Evolutionary conservation across 2,329 filamentous ascomycete genomes (phyloP).

Genomic region (Alternaria infectoria): DNA sequence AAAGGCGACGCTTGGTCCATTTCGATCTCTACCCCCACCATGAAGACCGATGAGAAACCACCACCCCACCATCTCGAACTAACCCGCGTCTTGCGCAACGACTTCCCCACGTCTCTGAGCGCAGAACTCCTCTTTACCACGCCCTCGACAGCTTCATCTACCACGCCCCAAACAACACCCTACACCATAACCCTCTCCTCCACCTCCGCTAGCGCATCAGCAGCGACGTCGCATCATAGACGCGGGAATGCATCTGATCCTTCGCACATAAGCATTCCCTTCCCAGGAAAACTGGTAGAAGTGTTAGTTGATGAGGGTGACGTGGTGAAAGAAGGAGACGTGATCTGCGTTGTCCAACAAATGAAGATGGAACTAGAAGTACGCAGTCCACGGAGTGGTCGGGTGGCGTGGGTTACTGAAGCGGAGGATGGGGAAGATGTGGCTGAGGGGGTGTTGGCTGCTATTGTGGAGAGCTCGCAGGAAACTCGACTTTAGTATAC

Average conservation of each 20-base stretch:
- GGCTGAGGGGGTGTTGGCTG: slow-evolving; percentile 61
- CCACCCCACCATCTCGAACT: slow-evolving; percentile 61
- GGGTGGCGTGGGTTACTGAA: slow-evolving; percentile 59
- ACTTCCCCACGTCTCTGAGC: slow-evolving; percentile 63
- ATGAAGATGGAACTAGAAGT: slow-evolving; percentile 76
- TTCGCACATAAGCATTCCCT: slow-evolving; percentile 61
- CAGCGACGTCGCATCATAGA: slow-evolving; percentile 52
- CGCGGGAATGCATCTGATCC: slow-evolving; percentile 59
- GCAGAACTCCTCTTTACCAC: slow-evolving; percentile 62
- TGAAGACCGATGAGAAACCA: slow-evolving; percentile 1
- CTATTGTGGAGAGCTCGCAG: slow-evolving; percentile 51
- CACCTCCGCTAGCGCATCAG: slow-evolving; percentile 52
- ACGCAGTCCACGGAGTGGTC: slow-evolving; percentile 56
- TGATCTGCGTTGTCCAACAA: slow-evolving; percentile 66
- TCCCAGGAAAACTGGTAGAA: slow-evolving; percentile 66
- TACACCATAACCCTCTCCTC: slow-evolving; percentile 56
- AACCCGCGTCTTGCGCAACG: slow-evolving; percentile 62
- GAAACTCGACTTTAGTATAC: slow-evolving; percentile 16
- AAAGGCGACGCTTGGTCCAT: slow-evolving; percentile 67
- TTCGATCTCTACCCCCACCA: slow-evolving; percentile 48
- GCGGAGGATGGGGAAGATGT: slow-evolving; percentile 63
- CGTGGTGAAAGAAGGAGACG: slow-evolving; percentile 59
- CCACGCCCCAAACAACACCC: slow-evolving; percentile 38
- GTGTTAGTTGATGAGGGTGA: slow-evolving; percentile 63
- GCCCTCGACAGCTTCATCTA: slow-evolving; percentile 55